Conservation (phyloP, 768 basidiomycete species). For the Pulveroboletus sp. region DNA sequence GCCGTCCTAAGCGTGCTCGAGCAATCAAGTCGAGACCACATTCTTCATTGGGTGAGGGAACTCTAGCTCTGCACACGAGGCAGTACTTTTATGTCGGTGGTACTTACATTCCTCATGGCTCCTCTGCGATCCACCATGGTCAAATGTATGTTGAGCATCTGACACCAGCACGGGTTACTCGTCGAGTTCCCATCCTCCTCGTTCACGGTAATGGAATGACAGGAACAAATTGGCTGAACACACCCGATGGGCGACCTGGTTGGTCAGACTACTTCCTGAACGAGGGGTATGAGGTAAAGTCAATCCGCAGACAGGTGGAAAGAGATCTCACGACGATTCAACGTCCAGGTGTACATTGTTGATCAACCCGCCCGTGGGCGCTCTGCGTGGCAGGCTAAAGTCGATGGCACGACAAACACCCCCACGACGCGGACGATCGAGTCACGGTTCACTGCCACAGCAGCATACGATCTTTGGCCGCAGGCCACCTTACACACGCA, state of each 20-base stretch:
- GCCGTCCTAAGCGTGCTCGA: neutral
- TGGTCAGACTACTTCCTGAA: conserved; percentile 55
- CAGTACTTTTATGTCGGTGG: conserved; percentile 49
- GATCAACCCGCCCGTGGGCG: conserved; percentile 46
- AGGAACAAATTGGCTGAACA: conserved; percentile 49
- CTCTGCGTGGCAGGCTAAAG: conserved; percentile 39
- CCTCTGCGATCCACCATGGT: conserved; percentile 37
- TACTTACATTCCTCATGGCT: conserved; percentile 33
- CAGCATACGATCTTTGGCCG: conserved; percentile 41
- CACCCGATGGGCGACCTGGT: conserved; percentile 50
- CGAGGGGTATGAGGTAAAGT: conserved; percentile 46
- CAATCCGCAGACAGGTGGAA: neutral
- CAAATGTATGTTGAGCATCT: conserved; percentile 55
- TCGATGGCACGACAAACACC: conserved; percentile 36
- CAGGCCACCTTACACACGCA: conserved; percentile 45
- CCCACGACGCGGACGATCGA: conserved; percentile 34
- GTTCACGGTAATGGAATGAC: conserved; percentile 54
- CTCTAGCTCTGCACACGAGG: conserved; percentile 43
- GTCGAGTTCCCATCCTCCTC: conserved; percentile 41
- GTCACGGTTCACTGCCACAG: conserved; percentile 42
- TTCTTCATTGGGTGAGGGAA: conserved; percentile 17
- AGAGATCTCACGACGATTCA: neutral
- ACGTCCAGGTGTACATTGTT: conserved; percentile 40
- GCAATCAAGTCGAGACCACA: neutral
- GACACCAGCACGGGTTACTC: conserved; percentile 36